Percentiles rank a stretch among this genome's conserved stretches.
These are phyloP conservation scores for Lentinula detonsa DNA, from an alignment of 768 basidiomycete species.

Conservation along the genomic window DNA sequence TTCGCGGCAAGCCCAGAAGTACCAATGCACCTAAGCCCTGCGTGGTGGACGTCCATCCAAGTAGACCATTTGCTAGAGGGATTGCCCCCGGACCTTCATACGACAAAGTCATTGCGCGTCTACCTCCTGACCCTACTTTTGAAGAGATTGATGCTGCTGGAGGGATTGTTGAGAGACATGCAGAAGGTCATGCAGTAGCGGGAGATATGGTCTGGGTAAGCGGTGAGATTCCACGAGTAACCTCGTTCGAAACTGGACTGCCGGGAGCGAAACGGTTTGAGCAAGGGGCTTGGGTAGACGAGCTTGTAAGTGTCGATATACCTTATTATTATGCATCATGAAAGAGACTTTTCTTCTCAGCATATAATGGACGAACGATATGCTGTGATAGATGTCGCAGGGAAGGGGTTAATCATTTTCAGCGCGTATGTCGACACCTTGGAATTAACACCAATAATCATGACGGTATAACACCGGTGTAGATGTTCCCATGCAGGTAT, in stretches of 20 bases:
- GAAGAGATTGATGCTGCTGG: constrained; percentile 51
- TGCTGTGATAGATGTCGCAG: constrained; percentile 67
- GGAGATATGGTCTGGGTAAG: constrained; percentile 67
- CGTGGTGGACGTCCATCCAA: constrained; percentile 71
- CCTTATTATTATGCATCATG: constrained; percentile 30
- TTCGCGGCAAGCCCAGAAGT: constrained; percentile 23
- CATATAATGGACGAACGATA: constrained; percentile 83
- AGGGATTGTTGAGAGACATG: constrained; percentile 49
- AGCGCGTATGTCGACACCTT: constrained; percentile 55
- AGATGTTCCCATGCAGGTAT: constrained; percentile 80
- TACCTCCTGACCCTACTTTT: constrained; percentile 71
- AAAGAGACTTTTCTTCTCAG: constrained; percentile 27
- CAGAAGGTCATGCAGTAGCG: constrained; percentile 60
- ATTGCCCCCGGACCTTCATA: constrained; percentile 60
- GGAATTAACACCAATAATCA: neutral
- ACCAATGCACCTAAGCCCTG: constrained; percentile 22
- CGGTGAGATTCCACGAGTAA: constrained; percentile 72
- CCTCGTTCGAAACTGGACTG: constrained; percentile 62
- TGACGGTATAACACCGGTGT: neutral
- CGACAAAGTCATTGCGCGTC: constrained; percentile 49
- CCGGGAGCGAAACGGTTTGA: constrained; percentile 63
- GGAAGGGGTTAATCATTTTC: constrained; percentile 78
- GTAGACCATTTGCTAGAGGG: constrained; percentile 67
- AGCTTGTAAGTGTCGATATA: constrained; percentile 36
- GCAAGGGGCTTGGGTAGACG: constrained; percentile 14